Evolutionary conservation across 257 asterid species (phyloP).

Genomic region (Phtheirospermum japonicum): DNA sequence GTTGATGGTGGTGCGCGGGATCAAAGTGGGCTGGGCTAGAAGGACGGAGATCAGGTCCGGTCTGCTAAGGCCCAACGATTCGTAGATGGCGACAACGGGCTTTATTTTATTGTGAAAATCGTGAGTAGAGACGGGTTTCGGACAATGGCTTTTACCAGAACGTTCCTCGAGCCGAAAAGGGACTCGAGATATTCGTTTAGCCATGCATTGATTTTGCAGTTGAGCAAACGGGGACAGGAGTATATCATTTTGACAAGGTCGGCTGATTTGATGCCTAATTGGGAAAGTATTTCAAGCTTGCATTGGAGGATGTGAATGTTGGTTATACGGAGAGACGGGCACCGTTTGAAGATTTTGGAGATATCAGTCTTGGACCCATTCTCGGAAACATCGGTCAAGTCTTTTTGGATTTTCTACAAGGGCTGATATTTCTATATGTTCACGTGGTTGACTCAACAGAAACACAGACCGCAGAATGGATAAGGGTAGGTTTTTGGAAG

Average conservation of each 20-base stretch:
- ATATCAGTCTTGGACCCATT: conserved; percentile 62
- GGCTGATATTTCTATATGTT: conserved; percentile 25
- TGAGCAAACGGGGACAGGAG: conserved; percentile 73
- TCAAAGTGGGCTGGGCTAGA: conserved; percentile 66
- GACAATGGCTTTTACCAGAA: conserved; percentile 59
- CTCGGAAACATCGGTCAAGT: conserved; percentile 46
- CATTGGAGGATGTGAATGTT: conserved; percentile 41
- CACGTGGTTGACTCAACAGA: conserved; percentile 19
- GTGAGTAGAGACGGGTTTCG: conserved; percentile 77
- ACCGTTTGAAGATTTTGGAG: conserved; percentile 51
- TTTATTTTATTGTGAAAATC: conserved; percentile 57
- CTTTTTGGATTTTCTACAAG: conserved; percentile 23
- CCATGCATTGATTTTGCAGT: conserved; percentile 40
- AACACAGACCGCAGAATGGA: conserved; percentile 37
- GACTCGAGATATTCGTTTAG: conserved; percentile 45
- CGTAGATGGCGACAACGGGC: conserved; percentile 56
- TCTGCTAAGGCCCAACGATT: conserved; percentile 57
- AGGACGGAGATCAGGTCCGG: conserved; percentile 55
- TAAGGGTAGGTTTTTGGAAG: conserved; percentile 27
- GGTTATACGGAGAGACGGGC: conserved; percentile 52
- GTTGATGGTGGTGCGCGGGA: conserved; percentile 54
- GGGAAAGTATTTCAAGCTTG: conserved; percentile 54
- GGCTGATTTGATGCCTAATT: conserved; percentile 49
- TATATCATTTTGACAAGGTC: conserved; percentile 59
- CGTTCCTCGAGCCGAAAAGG: conserved; percentile 55